Conservation (phyloP, 495 filamentous ascomycete genomes). For the Sporormia fimetaria region DNA sequence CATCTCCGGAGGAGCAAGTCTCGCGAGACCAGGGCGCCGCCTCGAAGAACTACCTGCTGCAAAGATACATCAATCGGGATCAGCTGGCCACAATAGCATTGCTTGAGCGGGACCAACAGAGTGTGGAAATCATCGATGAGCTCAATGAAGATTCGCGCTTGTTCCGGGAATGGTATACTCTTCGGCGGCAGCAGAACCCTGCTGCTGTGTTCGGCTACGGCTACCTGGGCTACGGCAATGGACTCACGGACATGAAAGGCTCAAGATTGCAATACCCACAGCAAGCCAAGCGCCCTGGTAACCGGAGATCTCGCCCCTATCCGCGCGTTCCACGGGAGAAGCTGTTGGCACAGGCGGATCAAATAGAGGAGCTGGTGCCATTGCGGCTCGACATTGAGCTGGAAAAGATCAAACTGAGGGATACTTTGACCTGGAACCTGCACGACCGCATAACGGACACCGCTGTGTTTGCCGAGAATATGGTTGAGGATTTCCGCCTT, state of each 20-base stretch:
- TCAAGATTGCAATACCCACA: slow-evolving; percentile 60
- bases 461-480: slow-evolving; percentile 72
- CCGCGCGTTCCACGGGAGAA: slow-evolving; percentile 66
- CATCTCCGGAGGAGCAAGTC: slow-evolving; percentile 33
- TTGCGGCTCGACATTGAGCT: slow-evolving; percentile 87
- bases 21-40: slow-evolving; percentile 14
- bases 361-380: slow-evolving; percentile 81
- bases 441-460: slow-evolving; percentile 72
- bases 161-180: slow-evolving; percentile 38
- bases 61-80: slow-evolving; percentile 71
- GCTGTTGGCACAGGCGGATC: slow-evolving; percentile 70
- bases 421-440: slow-evolving; percentile 98
- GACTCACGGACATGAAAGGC: slow-evolving; percentile 53
- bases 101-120: slow-evolving; percentile 34
- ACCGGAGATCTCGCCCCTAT: slow-evolving; percentile 56
- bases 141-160: slow-evolving; percentile 46
- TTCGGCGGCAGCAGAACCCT: slow-evolving; percentile 44
- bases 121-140: slow-evolving; percentile 26
- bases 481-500: slow-evolving; percentile 84
- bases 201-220: slow-evolving; percentile 63
- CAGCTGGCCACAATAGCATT: slow-evolving; percentile 54
- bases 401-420: slow-evolving; percentile 89
- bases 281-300: slow-evolving; percentile 59
- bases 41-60: slow-evolving; percentile 43
- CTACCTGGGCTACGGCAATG: slow-evolving; percentile 84